Conservation (phyloP, 805 yeast genomes). For the Saccharomycopsis vini region DNA sequence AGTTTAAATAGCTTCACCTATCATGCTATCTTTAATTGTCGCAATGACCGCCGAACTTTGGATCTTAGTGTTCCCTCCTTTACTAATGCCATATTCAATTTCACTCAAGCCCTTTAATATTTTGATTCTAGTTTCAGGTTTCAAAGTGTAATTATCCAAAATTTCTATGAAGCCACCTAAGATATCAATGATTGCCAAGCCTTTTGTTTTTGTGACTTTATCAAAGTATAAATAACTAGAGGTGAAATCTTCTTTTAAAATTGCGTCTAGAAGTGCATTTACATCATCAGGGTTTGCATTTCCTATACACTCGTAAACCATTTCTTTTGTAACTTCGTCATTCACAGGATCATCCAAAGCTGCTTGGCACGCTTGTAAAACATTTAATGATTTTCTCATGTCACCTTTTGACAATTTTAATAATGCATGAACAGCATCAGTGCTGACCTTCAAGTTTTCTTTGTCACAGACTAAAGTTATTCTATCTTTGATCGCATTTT, state of each 20-base stretch:
- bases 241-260: constrained; percentile 83
- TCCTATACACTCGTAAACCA: constrained; percentile 91
- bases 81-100: constrained; percentile 82
- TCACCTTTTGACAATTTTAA: constrained; percentile 81
- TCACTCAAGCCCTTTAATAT: constrained; percentile 71
- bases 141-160: constrained; percentile 59
- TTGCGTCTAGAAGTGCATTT: constrained; percentile 62
- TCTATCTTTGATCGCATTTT: constrained; percentile 59
- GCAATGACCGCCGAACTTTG: constrained; percentile 89
- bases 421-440: constrained; percentile 57
- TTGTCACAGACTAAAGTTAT: constrained; percentile 57
- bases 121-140: constrained; percentile 49
- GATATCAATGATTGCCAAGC: constrained; percentile 83
- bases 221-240: constrained; percentile 60
- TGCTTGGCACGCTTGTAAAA: constrained; percentile 87
- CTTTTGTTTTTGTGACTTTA: constrained; percentile 60
- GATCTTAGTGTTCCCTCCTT: constrained; percentile 86
- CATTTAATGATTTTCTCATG: constrained; percentile 92
- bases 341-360: constrained; percentile 43
- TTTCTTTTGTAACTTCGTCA: constrained; percentile 55
- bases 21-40: constrained; percentile 63
- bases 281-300: constrained; percentile 88
- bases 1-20: constrained; percentile 21
- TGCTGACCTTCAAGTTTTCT: constrained; percentile 53
- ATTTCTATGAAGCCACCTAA: constrained; percentile 68